Base-by-base conservation (phyloP, 805 yeast species). In the Wickerhamiella vanderwaltii region DNA sequence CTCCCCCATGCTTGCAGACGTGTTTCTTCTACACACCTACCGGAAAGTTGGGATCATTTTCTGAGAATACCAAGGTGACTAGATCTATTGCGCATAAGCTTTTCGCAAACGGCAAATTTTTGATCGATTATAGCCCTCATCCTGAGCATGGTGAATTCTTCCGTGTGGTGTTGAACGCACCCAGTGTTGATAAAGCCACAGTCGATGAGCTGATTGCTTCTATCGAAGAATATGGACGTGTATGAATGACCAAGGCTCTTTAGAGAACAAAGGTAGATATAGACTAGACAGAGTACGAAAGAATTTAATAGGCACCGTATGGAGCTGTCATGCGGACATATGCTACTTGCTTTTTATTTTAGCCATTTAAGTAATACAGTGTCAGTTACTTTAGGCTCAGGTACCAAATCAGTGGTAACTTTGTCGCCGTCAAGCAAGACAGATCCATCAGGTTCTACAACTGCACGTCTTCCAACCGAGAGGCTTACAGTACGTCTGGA, bases 121-220 rank as follows among this genome's bases (percentile, higher is more conserved):
- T 84, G 51, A 70, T 84, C 28, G 94, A 83, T 56, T 84, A 73
- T 56, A 78, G 93, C 13, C 93, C 93, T 2, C 69, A 71, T 31
- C 61, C 59, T 1, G 69, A 69, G 35, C 61, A 67, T 16, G 94
- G 93, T 5, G 91, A 82, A 58, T 84, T 84, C 55, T 83, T 83
- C 66, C 65, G 94, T 43, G 88, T 80, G 11, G 94, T 84, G 5
- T 76, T 84, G 59, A 79, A 79, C 58, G 74, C 86, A 39, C 91
- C 94, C 1, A 63, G 53, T 15, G 67, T 75, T 2, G 60, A 68
- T 11, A 62, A 62, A 33, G 58, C 48, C n/a, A 55, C 64, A 0
- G 62, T 71, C 15, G 77, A 73, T 50, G 64, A 59, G 37, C 57
- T 75, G 24, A 58, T 72, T 6, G 60, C 51, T 1, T 52, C 58